Percentiles rank a stretch among this genome's conserved stretches.
Conservation (phyloP, 768 basidiomycete species). For the Holtermanniella nyarrowii region DNA sequence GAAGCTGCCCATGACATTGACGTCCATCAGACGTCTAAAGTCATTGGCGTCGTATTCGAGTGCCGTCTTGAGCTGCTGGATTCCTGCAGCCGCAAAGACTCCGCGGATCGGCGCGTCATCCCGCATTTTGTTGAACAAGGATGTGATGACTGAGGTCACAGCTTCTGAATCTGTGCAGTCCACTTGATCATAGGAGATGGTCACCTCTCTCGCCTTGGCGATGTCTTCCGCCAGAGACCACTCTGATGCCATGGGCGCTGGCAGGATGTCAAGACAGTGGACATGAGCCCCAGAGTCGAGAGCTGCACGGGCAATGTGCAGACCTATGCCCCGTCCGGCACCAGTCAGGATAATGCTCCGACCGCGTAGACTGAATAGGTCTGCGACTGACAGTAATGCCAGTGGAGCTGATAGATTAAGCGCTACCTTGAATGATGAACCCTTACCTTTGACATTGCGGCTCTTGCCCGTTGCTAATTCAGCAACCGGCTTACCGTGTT, state of each 20-base stretch:
- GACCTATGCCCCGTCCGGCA: slow-evolving; percentile 30
- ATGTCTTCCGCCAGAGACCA: slow-evolving; percentile 12
- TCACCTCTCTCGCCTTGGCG: slow-evolving; percentile 4
- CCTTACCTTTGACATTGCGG: not conserved
- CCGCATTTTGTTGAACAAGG: not conserved
- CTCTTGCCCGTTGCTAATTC: too few relatives aligned
- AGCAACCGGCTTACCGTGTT: too few relatives aligned
- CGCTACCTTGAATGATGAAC: not conserved
- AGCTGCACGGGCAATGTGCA: slow-evolving; percentile 25
- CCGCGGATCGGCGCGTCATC: slow-evolving; percentile 8
- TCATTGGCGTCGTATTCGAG: slow-evolving; percentile 8
- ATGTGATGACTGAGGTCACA: slow-evolving; percentile 2
- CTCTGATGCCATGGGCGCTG: slow-evolving; percentile 16
- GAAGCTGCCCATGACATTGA: slow-evolving; percentile 25
- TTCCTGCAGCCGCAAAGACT: slow-evolving; percentile 6
- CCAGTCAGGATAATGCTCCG: slow-evolving; percentile 30
- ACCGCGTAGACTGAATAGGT: slow-evolving; percentile 23
- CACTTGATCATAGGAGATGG: slow-evolving; percentile 11
- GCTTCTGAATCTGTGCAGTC: slow-evolving; percentile 3
- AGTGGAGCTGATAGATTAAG: slow-evolving; percentile 11
- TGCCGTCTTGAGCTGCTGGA: slow-evolving; percentile 3
- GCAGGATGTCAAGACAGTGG: slow-evolving; percentile 24
- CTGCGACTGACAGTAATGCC: slow-evolving; percentile 9
- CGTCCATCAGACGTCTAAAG: slow-evolving; percentile 26
- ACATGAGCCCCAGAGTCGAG: slow-evolving; percentile 30